Evolutionary conservation across 2,329 filamentous ascomycete genomes (phyloP).

Genomic region (Fusarium sp.): DNA sequence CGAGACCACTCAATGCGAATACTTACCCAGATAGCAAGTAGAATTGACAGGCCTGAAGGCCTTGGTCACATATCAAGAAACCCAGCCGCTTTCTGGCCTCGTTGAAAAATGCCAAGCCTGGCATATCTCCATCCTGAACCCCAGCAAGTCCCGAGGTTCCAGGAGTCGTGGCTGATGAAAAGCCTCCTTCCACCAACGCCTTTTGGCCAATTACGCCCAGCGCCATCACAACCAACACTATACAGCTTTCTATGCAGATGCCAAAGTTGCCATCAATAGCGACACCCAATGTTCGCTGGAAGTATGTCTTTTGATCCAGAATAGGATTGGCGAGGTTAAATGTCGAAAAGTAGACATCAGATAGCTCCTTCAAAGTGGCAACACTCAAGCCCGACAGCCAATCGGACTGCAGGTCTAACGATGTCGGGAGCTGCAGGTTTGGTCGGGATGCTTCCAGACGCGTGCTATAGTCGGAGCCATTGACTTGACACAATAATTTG

Average conservation of each 20-base stretch:
- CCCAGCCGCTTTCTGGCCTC: constrained; percentile 34
- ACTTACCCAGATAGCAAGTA: constrained; percentile 27
- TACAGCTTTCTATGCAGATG: constrained; percentile 27
- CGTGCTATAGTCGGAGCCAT: constrained; percentile 13
- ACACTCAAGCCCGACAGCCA: constrained; percentile 13
- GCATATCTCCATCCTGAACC: constrained; percentile 5
- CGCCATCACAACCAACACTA: constrained; percentile 25
- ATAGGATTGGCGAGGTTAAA: constrained; percentile 28
- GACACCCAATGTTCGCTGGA: constrained; percentile 23
- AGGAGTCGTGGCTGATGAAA: background rate
- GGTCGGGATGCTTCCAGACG: constrained; percentile 16
- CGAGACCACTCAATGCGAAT: rapidly evolving
- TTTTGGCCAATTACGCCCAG: constrained; percentile 14
- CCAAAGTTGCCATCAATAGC: constrained; percentile 33
- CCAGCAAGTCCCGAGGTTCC: background rate
- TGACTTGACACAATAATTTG: constrained; percentile 30
- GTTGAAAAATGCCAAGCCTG: constrained; percentile 23
- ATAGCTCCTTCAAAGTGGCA: constrained; percentile 24
- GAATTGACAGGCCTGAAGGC: constrained; percentile 26
- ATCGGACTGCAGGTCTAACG: background rate
- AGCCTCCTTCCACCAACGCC: constrained; percentile 11
- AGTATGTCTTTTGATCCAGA: constrained; percentile 34
- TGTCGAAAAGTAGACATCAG: constrained; percentile 29
- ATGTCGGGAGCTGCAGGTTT: constrained; percentile 8
- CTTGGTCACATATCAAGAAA: constrained; percentile 28